Evolutionary conservation across 2,329 filamentous ascomycete species (phyloP).

Genomic region (Dichotomopilus funicola): DNA sequence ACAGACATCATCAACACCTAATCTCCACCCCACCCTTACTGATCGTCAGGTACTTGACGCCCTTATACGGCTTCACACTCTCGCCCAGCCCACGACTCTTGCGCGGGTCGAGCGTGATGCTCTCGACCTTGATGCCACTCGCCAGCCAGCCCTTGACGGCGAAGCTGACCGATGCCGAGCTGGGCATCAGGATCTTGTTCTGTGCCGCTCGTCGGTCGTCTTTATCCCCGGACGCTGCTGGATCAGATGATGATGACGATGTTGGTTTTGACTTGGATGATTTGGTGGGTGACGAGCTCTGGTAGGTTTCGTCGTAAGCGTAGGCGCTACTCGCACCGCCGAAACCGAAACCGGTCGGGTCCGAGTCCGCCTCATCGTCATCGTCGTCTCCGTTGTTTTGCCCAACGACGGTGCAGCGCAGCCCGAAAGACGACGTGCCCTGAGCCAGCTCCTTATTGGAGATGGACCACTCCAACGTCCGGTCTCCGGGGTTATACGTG

Average conservation of each 20-base stretch:
- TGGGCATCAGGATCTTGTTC: slow-evolving; percentile 74
- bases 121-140: slow-evolving; percentile 61
- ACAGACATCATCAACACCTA: slow-evolving; percentile 41
- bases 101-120: slow-evolving; percentile 63
- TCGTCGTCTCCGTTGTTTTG: slow-evolving; percentile 42
- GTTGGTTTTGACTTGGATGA: not conserved
- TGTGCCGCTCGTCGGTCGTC: slow-evolving; percentile 55
- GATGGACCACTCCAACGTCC: slow-evolving; percentile 74
- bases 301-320: slow-evolving; percentile 51
- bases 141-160: slow-evolving; percentile 63
- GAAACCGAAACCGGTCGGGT: slow-evolving; percentile 48
- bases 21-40: slow-evolving; percentile 60
- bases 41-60: slow-evolving; percentile 89
- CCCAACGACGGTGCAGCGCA: slow-evolving; percentile 77
- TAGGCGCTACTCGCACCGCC: slow-evolving; percentile 30
- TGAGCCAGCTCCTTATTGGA: slow-evolving; percentile 67
- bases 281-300: slow-evolving; percentile 28
- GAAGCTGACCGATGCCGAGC: slow-evolving; percentile 67
- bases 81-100: slow-evolving; percentile 82
- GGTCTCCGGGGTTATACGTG: slow-evolving; percentile 67
- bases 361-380: slow-evolving; percentile 41
- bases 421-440: slow-evolving; percentile 60
- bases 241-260: slow-evolving; percentile 22
- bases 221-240: slow-evolving; percentile 34
- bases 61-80: slow-evolving; percentile 90